Base-by-base conservation (phyloP, 1,139 yeast genomes). In the Geotrichum cucujoidarum region DNA sequence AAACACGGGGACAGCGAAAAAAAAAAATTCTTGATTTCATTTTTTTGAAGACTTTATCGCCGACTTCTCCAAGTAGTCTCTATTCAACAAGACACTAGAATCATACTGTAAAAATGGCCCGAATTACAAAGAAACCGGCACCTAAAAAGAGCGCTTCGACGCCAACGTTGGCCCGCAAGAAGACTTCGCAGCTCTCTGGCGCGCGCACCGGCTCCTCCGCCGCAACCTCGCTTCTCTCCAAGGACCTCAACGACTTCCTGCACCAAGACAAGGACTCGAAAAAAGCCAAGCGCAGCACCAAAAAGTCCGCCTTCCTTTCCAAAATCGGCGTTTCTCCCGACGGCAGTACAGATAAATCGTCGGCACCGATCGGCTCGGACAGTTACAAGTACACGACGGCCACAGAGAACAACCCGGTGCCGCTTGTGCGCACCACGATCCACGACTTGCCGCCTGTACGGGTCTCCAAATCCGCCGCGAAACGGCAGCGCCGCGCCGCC, bases 401-500 rank as follows among this genome's bases (percentile, higher is more conserved):
- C 36, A 44, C 53, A 41, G 43, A 49, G 35, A 31, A 29, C 20
- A 47, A 43, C 21, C 48, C 43, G 31, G 32, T 33, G 20, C 27
- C 38, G 33, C 29, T 39, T 14, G 50, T 32, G 35, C n/a, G n/a
- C n/a, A 48, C 47, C 16, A 45, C 52, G 21, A 49, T 65, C 33
- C 47, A 47, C 27, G 49, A 45, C 37, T 38, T 45, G 25, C 49
- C 49, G 11, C 37, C 37, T 20, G n/a, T n/a, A n/a, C 22, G 36
- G 7, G 38, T 45, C 13, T 63, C 67, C 14, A 66, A 66, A 40
- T 60, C 67, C 7, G 44, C 60, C 3, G 41, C 49, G 22, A 42
- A 57, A 17, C 53, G 64, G 16, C 55, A 49, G 38, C 58, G 55
- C 31, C 51, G 59, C 13, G 65, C 65, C 40, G 58, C 56, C 24